Evolutionary conservation across 176 grass and related monocot genomes (phyloP), one percentile per base, ranked within the genome.

Genomic region (Alloteropsis semialata): DNA sequence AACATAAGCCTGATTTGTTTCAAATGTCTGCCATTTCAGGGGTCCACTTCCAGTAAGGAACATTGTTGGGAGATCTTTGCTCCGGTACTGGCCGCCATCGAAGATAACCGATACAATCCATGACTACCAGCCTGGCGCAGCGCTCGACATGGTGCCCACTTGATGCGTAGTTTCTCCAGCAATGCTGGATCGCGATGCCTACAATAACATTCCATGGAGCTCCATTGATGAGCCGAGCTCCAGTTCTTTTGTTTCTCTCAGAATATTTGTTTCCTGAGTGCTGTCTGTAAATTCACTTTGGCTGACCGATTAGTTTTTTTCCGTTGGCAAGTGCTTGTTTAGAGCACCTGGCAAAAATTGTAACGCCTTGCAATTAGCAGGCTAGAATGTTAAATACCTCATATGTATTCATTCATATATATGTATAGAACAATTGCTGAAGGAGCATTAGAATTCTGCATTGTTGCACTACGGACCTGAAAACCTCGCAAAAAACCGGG

Each of bases 21-120:
- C 15, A 0, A 59, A 74, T 66, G 27, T 48, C 10, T 88, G 61
- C 65, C 69, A 41, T 94, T 92, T 66, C 80, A 99, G 97, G 97
- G 97, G 93, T 1, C 85, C 97, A 0, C 87, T 96, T 51, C 91
- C 97, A 13, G 91, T 99, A 58, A 92, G 91, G 69, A 92, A 92
- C 81, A 94, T 99, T 56, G 27, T 99, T 27, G 97, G 97, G 32
- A 85, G 93, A 38, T 96, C 97, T 12, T 44, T 99, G 37, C 81
- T 99, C 21, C 93, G 97, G 15, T 99, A 96, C 77, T 99, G 97
- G 97, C 97, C 97, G 0, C 91, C 97, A 18, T 92, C 97, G 4
- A 99, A 85, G 84, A 99, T 99, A n/a, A 78, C 78, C 59, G 91
- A 99, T 30, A 96, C 97, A 4, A 76, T 90, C 48, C 55, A 58